Conservation (phyloP, 192 early-diverging fungal species). For the Entomortierella chlamydospora region DNA sequence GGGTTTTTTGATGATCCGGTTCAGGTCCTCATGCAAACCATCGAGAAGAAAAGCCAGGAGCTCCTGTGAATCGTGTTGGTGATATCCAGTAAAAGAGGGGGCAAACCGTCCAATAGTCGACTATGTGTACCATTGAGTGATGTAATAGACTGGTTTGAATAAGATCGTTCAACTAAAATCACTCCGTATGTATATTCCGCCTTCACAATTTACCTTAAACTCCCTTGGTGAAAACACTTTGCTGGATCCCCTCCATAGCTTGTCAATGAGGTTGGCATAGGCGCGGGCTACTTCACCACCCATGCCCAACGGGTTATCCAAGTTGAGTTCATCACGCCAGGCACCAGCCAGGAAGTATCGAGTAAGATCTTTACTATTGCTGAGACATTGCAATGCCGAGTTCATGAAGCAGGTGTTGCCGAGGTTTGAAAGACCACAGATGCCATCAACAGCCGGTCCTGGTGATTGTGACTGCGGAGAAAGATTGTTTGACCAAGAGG, state of each 20-base stretch:
- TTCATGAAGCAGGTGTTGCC: constrained; percentile 95
- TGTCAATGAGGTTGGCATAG: constrained; percentile 73
- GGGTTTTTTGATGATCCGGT: constrained; percentile 69
- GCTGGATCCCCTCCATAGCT: constrained; percentile 68
- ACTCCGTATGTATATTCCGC: background rate
- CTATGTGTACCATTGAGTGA: constrained; percentile 10
- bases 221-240: constrained; percentile 75
- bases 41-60: constrained; percentile 91
- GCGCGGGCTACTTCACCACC: constrained; percentile 75
- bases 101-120: constrained; percentile 75
- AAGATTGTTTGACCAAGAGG: too few species aligned
- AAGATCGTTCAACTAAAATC: too few species aligned
- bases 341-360: constrained; percentile 69
- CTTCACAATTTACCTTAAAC: constrained; percentile 89
- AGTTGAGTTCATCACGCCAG: constrained; percentile 74
- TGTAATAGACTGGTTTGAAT: background rate
- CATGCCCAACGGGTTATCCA: constrained; percentile 80
- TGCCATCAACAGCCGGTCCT: constrained; percentile 53
- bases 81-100: constrained; percentile 80
- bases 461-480: too few species aligned
- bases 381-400: constrained; percentile 86
- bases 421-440: constrained; percentile 81
- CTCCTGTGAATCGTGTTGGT: constrained; percentile 98
- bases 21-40: constrained; percentile 92
- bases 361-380: constrained; percentile 75